Percentiles rank a stretch among this genome's conserved stretches.
These are phyloP conservation scores for Cymbidium sinense DNA, from an alignment of 106 monocot genomes.

Conservation along the genomic window DNA sequence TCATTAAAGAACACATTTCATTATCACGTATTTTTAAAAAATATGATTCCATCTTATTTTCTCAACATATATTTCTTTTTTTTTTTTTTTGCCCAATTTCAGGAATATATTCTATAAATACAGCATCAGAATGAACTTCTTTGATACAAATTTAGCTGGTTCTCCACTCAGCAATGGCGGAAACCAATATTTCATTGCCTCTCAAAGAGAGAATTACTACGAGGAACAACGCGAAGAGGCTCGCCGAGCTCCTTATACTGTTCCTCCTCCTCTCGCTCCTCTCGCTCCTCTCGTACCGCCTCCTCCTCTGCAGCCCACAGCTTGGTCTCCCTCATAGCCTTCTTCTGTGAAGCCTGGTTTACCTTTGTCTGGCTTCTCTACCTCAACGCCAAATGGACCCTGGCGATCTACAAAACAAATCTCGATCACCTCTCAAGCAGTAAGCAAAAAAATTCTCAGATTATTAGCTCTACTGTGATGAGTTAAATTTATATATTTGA, in stretches of 20 bases:
- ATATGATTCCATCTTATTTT: no score
- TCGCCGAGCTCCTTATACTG: constrained; percentile 17
- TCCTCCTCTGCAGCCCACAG: background rate
- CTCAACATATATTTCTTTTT: no score
- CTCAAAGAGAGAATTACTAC: constrained; percentile 31
- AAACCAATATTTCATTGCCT: background rate
- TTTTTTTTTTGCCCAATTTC: no score
- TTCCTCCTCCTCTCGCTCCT: constrained; percentile 26
- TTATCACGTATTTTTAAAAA: no score
- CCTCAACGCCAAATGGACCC: constrained; percentile 35
- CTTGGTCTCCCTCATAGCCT: constrained; percentile 16
- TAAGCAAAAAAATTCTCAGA: background rate
- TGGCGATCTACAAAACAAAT: constrained; percentile 17
- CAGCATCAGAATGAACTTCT: no score
- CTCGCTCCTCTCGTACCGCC: constrained; percentile 22
- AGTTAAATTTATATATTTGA: no score
- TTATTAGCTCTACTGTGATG: no score
- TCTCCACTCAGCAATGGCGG: no score
- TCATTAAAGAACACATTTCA: no score
- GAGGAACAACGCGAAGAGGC: constrained; percentile 11
- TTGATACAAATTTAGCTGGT: no score
- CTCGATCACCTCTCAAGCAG: constrained; percentile 27
- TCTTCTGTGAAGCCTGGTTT: constrained; percentile 46
- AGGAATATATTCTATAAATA: no score
- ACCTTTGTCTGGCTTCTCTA: constrained; percentile 37